phyloP scores from a whole-genome alignment of 345 rosid species.

The Citrus australasica region DNA sequence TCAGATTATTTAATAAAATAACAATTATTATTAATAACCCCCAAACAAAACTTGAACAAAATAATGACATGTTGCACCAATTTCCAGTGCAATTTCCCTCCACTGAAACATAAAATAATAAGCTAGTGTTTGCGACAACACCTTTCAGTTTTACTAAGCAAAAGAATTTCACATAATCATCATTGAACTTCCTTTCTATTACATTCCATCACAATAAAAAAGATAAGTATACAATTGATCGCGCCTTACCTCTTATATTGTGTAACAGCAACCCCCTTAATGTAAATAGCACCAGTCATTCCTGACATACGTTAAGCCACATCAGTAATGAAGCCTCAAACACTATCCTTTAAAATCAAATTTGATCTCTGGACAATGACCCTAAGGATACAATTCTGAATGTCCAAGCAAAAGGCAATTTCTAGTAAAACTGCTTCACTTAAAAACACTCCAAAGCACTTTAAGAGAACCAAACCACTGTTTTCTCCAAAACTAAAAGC shows the following conservation, averaged over 20 bases:
- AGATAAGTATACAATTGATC: background rate
- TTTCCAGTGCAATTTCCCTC: background rate
- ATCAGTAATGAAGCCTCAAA: background rate
- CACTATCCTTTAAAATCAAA: background rate
- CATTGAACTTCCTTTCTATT: background rate
- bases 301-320: conserved; percentile 45
- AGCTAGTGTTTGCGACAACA: background rate
- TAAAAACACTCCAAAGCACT: background rate
- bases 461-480: background rate
- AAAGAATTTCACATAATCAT: background rate
- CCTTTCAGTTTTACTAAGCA: background rate
- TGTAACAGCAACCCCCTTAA: conserved; percentile 90
- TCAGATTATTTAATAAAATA: background rate
- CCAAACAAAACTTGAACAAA: background rate
- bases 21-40: background rate
- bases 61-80: background rate
- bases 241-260: conserved; percentile 68
- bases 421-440: background rate
- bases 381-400: background rate
- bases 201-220: background rate
- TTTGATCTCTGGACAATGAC: background rate
- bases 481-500: background rate
- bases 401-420: background rate
- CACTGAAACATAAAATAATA: background rate
- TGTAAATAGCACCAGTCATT: conserved; percentile 92